Conservation (phyloP, 1,284 basidiomycete genomes). For the Cronartium quercuum region DNA sequence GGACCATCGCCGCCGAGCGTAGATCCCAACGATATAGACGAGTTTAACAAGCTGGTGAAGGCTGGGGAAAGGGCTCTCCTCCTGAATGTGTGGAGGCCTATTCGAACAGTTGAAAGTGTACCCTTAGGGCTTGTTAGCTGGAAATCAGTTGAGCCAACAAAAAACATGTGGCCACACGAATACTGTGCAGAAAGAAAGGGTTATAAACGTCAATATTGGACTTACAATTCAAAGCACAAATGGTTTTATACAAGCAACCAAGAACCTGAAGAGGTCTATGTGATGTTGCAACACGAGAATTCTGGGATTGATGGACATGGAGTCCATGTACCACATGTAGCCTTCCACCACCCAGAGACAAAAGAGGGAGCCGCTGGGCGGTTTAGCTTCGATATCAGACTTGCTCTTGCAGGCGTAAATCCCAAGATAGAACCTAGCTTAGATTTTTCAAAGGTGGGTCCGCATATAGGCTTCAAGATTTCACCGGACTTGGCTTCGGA, state of each 20-base stretch:
- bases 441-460: too few relatives aligned
- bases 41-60: too few relatives aligned
- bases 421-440: too few relatives aligned
- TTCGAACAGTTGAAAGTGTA: background rate
- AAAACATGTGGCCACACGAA: background rate
- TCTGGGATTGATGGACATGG: background rate
- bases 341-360: too few relatives aligned
- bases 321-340: background rate
- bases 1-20: too few relatives aligned
- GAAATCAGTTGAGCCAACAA: background rate
- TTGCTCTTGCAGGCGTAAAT: too few relatives aligned
- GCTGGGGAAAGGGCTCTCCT: background rate
- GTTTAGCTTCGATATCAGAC: too few relatives aligned
- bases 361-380: too few relatives aligned
- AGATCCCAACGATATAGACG: too few relatives aligned
- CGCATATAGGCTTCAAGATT: too few relatives aligned
- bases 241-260: background rate
- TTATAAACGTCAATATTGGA: background rate
- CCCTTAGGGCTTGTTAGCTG: background rate
- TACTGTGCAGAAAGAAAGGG: background rate
- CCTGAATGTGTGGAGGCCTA: background rate
- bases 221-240: background rate
- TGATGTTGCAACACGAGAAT: background rate
- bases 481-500: too few relatives aligned
- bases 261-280: background rate